Percentiles rank a stretch among this genome's conserved stretches.
Conservation (phyloP, 1,284 basidiomycete genomes). For the Melampsora occidentalis region DNA sequence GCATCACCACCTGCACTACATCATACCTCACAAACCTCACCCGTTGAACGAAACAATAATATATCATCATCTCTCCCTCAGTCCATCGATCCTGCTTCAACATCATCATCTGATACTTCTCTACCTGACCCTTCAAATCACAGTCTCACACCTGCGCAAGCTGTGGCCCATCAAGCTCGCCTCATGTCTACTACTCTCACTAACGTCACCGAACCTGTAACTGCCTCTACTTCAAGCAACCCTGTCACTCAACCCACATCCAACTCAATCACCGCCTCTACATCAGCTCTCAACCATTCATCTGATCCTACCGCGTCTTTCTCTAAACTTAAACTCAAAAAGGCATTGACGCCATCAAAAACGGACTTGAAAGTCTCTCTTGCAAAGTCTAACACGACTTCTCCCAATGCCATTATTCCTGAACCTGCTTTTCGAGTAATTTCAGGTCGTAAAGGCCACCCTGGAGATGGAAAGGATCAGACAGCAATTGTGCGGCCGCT, state of each 20-base stretch:
- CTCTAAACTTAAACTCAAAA: slow-evolving; percentile 5
- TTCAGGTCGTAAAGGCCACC: slow-evolving; percentile 40
- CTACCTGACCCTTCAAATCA: not conserved
- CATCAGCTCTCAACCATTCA: not conserved
- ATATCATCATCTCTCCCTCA: slow-evolving; percentile 1
- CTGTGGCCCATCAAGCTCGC: slow-evolving; percentile 19
- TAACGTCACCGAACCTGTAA: not conserved
- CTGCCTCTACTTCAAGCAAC: not conserved
- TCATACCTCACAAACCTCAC: not conserved
- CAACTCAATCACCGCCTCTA: not conserved
- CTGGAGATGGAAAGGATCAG: slow-evolving; percentile 35
- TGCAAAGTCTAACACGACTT: not conserved
- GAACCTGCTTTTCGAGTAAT: slow-evolving; percentile 37
- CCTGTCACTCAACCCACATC: not conserved
- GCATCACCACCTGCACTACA: not conserved
- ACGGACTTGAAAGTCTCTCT: slow-evolving; percentile 9
- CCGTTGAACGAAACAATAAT: not conserved
- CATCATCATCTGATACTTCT: not conserved
- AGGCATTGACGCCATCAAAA: not conserved
- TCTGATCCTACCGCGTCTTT: not conserved
- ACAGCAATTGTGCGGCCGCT: slow-evolving; percentile 23
- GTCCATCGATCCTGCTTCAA: not conserved
- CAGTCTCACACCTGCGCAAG: slow-evolving; percentile 37
- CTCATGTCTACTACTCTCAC: slow-evolving; percentile 10
- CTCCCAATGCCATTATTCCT: not conserved